Evolutionary conservation across 495 filamentous ascomycete genomes (phyloP), one percentile per base, ranked within the genome.

Genomic region (Cryomyces minteri): DNA sequence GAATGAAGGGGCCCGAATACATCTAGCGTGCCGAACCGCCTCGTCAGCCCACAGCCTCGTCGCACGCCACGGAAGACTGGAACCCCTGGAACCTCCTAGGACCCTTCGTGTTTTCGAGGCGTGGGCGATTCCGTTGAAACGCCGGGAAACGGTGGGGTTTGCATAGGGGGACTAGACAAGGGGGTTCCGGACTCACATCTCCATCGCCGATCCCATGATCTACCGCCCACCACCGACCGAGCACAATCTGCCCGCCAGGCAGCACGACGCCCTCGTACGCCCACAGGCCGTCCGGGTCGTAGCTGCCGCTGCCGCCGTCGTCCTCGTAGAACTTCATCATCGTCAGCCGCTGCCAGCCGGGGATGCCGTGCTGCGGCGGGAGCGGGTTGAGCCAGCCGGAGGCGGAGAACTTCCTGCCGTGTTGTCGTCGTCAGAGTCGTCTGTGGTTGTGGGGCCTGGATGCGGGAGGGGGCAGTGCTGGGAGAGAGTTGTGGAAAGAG

Each of bases 191-290:
- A 25, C 18, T 25, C 2, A 25, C 18, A 25, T 25, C 34, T 5
- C 40, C 40, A 32, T 39, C 39, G 12, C 46, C 46, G 5, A 9
- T 31, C 4, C 31, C 51, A 31, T 54, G 49, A 5, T 45, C 37
- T 7, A 51, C 47, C 11, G 42, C 39, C 59, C 58, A 61, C 62
- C 62, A 65, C 2, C 62, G 52, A 4, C 62, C 61, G 10, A 65
- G n/a, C 10, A 63, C 57, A 9, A 65, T 56, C 43, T 58, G 33
- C 0, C 59, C 61, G 5, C 62, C 62, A 0, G 62, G 62, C 18
- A 65, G 42, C 18, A 65, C 62, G 2, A 64, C 58, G n/a, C 61
- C 62, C 50, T 65, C 62, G 46, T 62, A 61, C 4, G 56, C 59
- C 59, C 59, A 63, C 11, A 63, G 44, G 32, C 50, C 39, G 6